Evolutionary conservation across 192 early-diverging fungal species (phyloP).

Genomic region (Diversispora epigaea): DNA sequence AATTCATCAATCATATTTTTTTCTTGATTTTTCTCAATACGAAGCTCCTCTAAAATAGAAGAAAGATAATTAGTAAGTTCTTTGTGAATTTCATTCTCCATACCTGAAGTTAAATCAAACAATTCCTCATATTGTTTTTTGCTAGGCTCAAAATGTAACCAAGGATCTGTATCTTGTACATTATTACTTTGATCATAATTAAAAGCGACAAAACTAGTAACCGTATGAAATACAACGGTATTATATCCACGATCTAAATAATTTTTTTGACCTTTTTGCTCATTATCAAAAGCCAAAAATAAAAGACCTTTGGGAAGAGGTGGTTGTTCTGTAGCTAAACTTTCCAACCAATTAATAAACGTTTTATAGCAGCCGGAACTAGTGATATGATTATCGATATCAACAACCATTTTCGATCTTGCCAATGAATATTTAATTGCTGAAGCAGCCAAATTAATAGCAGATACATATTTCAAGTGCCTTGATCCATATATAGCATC

Average conservation of each 20-base stretch:
- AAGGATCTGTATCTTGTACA: conserved; percentile 16
- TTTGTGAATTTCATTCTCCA: conserved; percentile 10
- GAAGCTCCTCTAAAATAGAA: conserved; percentile 13
- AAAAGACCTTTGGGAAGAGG: conserved; percentile 20
- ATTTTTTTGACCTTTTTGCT: no score
- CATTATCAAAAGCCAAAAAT: no score
- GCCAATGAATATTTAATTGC: no score
- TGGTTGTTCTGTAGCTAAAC: conserved; percentile 9
- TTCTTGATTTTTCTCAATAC: conserved; percentile 25
- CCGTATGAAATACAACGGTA: no score
- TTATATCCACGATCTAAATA: no score
- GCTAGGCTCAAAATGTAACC: conserved; percentile 23
- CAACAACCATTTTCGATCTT: conserved; percentile 14
- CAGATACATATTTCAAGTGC: conserved; percentile 25
- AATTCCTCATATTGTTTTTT: no score
- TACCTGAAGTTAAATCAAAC: conserved; percentile 14
- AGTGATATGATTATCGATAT: conserved; percentile 21
- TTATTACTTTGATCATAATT: conserved; percentile 24
- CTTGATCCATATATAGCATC: conserved; percentile 23
- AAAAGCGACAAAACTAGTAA: no score
- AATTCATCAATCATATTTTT: conserved; percentile 19
- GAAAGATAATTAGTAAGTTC: conserved; percentile 25
- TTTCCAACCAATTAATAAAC: conserved; percentile 25
- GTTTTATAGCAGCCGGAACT: conserved; percentile 14
- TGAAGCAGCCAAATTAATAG: conserved; percentile 20